Conservation (phyloP, 2,329 filamentous ascomycete species). For the Tolypocladium ophioglossoides region DNA sequence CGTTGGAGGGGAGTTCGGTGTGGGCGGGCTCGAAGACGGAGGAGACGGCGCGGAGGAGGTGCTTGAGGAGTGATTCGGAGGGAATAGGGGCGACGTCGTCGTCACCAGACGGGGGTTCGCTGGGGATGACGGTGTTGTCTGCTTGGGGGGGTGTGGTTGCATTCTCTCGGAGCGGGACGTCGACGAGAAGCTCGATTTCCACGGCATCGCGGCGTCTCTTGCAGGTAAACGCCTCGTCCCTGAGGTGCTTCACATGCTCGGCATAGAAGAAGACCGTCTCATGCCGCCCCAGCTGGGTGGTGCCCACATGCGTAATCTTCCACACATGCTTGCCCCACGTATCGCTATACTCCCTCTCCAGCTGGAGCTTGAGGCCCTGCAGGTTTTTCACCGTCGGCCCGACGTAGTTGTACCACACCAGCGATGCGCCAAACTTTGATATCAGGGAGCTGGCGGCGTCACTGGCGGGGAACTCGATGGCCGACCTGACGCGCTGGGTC, state of each 20-base stretch:
- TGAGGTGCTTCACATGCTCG: conserved; percentile 63
- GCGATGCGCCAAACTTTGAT: conserved; percentile 20
- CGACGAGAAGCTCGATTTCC: conserved; percentile 55
- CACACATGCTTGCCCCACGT: conserved; percentile 37
- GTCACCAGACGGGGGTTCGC: background rate
- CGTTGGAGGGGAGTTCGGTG: conserved; percentile 17
- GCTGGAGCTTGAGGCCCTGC: conserved; percentile 50
- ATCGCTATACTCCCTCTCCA: conserved; percentile 51
- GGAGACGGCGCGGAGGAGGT: conserved; percentile 34
- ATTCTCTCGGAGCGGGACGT: conserved; percentile 14
- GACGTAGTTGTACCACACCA: conserved; percentile 22
- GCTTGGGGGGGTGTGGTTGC: conserved; percentile 10
- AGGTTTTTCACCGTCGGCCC: conserved; percentile 39
- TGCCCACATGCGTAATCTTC: conserved; percentile 72
- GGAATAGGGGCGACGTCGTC: conserved; percentile 6
- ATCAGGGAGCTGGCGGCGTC: conserved; percentile 22
- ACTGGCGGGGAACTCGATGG: conserved; percentile 49
- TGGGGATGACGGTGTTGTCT: conserved; percentile 4
- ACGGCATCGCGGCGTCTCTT: conserved; percentile 62
- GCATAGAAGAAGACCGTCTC: conserved; percentile 76
- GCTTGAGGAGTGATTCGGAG: conserved; percentile 33
- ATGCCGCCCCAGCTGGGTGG: conserved; percentile 71
- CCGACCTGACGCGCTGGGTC: conserved; percentile 58
- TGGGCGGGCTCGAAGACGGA: conserved; percentile 30
- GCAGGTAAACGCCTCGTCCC: conserved; percentile 76